Base-by-base conservation (phyloP, 2,329 filamentous ascomycete species). In the Chrysoporthe austroafricana region DNA sequence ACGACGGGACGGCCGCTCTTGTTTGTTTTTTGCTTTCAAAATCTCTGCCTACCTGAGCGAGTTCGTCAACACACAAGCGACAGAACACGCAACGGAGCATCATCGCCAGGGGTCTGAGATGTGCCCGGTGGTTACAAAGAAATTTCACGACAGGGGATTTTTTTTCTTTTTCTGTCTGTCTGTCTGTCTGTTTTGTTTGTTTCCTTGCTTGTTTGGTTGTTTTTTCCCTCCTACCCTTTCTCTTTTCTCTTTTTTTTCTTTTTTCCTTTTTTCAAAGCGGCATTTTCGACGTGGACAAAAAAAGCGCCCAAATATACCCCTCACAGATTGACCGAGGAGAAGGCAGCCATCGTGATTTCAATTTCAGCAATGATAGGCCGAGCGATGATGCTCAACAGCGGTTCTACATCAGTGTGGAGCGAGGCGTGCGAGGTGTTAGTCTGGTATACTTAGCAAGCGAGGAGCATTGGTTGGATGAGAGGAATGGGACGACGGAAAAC, bases 271-370 rank as follows among this genome's bases (percentile, higher is more conserved):
- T 26, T 2, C 2, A 26, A 26, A 32, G 44, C 62, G 36, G 36
- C 48, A 34, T 32, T 48, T 59, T 52, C 59, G 57, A 16, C n/a
- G 36, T 42, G 52, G 48, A 42, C 14, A 4, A 8, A 34, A n/a
- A n/a, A 58, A 48, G 36, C 57, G 34, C 50, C 26, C 34, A 62
- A 48, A 44, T 58, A 56, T 9, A 18, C 62, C 61, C 63, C 46
- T 60, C 36, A 57, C 64, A 64, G 58, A 64, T 46, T 54, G 58
- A 61, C 7, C 58, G 6, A 26, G 34, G 46, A 69, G 58, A 61
- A 61, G 39, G 52, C 43, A 54, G 52, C 34, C 16, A 43, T 43
- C 18, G 39, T 43, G 64, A 58, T 67, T 50, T 56, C 39, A 36
- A 43, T 54, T 42, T 44, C 7, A 21, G 46, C 44, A 16, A 48